Conservation (phyloP, 208 protist species). For the Acanthamoeba sp. region DNA sequence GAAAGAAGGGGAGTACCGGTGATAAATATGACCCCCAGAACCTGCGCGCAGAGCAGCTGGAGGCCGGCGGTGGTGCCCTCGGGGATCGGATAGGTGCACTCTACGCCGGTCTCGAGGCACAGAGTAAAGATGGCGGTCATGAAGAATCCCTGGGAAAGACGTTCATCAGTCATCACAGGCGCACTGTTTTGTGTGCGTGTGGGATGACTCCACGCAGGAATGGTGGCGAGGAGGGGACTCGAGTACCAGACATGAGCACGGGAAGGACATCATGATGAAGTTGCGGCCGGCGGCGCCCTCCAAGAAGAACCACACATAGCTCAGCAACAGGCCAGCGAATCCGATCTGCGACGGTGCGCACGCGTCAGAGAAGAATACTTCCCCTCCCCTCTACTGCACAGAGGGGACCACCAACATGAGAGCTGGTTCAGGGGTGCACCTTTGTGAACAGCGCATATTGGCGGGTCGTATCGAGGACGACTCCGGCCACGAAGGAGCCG, state of each 20-base stretch:
- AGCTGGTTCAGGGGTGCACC: too few species aligned
- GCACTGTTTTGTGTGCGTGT: too few species aligned
- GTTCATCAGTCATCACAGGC: too few species aligned
- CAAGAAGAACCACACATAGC: constrained; percentile 54
- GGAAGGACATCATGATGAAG: constrained; percentile 66
- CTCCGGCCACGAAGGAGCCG: constrained; percentile 33
- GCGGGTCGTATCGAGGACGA: neutral
- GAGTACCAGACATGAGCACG: neutral
- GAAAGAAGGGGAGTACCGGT: neutral
- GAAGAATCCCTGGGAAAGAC: constrained; percentile 44
- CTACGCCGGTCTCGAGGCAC: neutral
- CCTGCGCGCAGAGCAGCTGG: constrained; percentile 17
- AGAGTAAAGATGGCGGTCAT: constrained; percentile 45
- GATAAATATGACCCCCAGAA: constrained; percentile 29
- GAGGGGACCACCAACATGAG: too few species aligned
- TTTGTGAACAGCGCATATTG: constrained; percentile 31
- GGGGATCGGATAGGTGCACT: constrained; percentile 37
- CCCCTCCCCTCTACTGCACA: too few species aligned
- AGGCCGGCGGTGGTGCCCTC: constrained; percentile 35
- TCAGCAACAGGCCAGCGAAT: neutral
- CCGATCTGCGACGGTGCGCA: neutral
- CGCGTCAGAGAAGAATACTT: neutral
- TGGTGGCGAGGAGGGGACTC: neutral
- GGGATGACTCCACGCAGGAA: neutral
- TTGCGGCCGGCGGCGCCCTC: constrained; percentile 15